These are phyloP conservation scores for Myriosclerotinia duriaeana DNA, from an alignment of 2,329 filamentous ascomycete genomes.

Conservation along the genomic window DNA sequence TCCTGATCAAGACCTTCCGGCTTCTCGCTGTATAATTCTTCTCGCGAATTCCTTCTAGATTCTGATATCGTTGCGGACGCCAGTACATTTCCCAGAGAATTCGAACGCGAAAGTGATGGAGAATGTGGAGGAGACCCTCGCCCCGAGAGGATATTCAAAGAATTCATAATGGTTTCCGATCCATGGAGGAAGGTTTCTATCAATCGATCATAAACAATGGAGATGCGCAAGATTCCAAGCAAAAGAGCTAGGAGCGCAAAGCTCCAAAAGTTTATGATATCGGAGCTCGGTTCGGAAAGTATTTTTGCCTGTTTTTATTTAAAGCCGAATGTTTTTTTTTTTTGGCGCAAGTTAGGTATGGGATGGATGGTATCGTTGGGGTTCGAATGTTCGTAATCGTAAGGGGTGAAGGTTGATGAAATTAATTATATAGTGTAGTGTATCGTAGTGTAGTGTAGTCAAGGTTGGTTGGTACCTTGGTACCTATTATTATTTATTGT, in stretches of 20 bases:
- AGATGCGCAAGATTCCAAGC: constrained; percentile 6
- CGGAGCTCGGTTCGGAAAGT: constrained; percentile 8
- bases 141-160: constrained; percentile 87
- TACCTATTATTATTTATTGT: background rate
- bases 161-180: constrained; percentile 78
- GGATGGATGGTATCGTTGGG: background rate
- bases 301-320: constrained; percentile 10
- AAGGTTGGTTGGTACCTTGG: no score
- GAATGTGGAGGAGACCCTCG: constrained; percentile 67
- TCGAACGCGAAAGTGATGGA: constrained; percentile 57
- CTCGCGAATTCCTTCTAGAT: constrained; percentile 40
- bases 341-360: background rate
- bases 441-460: background rate
- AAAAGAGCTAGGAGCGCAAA: constrained; percentile 21
- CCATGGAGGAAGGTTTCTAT: constrained; percentile 46
- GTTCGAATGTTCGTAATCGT: constrained; percentile 9
- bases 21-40: constrained; percentile 45
- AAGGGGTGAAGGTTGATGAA: constrained; percentile 3
- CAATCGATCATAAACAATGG: constrained; percentile 20
- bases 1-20: constrained; percentile 36
- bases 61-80: constrained; percentile 31
- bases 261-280: constrained; percentile 19
- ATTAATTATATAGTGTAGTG: constrained; percentile 4
- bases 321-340: constrained; percentile 4
- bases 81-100: constrained; percentile 53